Conservation (phyloP, 345 rosid genomes). For the Aquilaria malaccensis region DNA sequence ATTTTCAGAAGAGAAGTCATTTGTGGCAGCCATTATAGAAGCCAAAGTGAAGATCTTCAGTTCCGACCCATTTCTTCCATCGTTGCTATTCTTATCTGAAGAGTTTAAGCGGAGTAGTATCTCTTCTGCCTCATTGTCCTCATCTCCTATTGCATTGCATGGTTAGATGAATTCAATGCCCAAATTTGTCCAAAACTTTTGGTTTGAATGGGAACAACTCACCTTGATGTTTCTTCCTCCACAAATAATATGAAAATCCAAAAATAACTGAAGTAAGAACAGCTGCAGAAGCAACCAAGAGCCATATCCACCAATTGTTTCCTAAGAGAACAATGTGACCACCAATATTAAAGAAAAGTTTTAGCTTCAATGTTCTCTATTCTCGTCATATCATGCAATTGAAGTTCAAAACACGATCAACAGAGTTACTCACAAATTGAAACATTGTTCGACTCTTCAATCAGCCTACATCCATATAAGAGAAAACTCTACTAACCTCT, state of each 20-base stretch:
- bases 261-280: not conserved
- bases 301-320: conserved; percentile 11
- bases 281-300: not conserved
- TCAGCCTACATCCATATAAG: too few species aligned
- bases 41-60: conserved; percentile 8
- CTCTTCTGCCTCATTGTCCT: conserved; percentile 5
- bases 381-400: too few species aligned
- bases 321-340: not conserved
- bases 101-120: conserved; percentile 6
- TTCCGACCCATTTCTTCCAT: conserved; percentile 5
- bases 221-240: conserved; percentile 10
- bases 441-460: too few species aligned
- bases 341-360: too few species aligned
- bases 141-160: conserved; percentile 1
- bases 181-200: not conserved
- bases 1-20: conserved; percentile 6
- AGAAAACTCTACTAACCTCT: too few species aligned
- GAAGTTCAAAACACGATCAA: too few species aligned
- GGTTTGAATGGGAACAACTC: not conserved
- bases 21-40: conserved; percentile 1
- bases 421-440: too few species aligned
- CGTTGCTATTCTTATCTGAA: not conserved
- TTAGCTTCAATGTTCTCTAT: too few species aligned
- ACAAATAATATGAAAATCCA: not conserved
- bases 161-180: not conserved